A percentile compares a stretch with the other conserved stretches of the same genome.
Conservation (phyloP, 2,329 filamentous ascomycete genomes). For the Aspergillus costaricaensis region DNA sequence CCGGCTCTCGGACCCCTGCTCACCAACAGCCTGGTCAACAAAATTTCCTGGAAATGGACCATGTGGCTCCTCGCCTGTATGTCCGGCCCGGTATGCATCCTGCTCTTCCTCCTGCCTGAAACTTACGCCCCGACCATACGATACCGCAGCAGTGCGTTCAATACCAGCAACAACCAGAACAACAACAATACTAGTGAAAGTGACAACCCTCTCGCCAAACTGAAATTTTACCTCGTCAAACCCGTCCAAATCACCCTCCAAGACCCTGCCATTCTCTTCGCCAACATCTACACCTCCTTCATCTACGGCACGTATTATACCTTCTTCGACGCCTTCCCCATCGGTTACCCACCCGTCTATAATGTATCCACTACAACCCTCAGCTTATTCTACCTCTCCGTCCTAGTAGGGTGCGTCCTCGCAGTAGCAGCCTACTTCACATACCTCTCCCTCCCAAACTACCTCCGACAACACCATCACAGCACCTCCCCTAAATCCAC, state of each 20-base stretch:
- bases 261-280: background rate
- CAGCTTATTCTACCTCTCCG: no score
- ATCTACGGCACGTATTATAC: background rate
- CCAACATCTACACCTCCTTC: background rate
- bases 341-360: background rate
- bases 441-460: no score
- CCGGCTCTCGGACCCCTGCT: background rate
- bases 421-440: no score
- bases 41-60: background rate
- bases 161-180: background rate
- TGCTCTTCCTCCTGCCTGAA: no score
- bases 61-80: no score
- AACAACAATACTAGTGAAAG: background rate
- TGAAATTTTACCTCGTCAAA: background rate
- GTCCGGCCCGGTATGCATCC: background rate
- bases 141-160: no score
- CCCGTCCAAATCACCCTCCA: background rate
- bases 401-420: no score
- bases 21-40: background rate
- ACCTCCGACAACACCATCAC: no score
- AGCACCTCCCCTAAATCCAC: no score
- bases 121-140: no score
- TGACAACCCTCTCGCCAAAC: background rate
- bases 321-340: background rate
- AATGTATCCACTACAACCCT: background rate